Base-by-base conservation (phyloP, 768 basidiomycete species). In the Lactifluus volemus region DNA sequence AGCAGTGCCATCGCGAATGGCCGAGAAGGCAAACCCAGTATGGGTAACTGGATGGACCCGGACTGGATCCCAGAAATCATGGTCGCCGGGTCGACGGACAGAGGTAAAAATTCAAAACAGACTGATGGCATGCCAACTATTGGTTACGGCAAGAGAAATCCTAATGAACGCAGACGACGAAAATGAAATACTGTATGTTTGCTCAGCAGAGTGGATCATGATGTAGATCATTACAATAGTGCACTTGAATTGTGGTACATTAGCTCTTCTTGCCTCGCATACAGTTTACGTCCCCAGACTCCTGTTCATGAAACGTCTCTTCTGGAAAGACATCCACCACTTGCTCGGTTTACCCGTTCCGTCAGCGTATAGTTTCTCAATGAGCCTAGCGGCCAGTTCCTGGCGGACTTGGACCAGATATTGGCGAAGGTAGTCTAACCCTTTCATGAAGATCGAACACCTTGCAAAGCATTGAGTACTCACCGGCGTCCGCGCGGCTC, bases 321-420 rank as follows among this genome's bases (percentile, higher is more conserved):
- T 98, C 74, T 95, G 93, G 84, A 98, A 99, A 21, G 91, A 89
- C 92, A 98, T 96, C 97, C 97, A 99, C 97, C 97, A 99, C 74
- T 99, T 99, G 79, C 89, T 97, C 5, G 97, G 95, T 72, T 91
- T 95, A 60, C 88, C 88, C 4, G 89, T 88, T 5, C 94, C 94
- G 71, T 96, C 92, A 42, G 86, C 91, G 72, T 99, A 99, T 52
- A 99, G 77, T 54, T 84, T 80, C 69, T 95, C 93, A 14, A 93
- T 83, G 53, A 99, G 74, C 34, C 97, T 84, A 9, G 85, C 79
- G 21, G 93, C 89, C 19, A 95, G 78, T 70, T 99, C 97, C 73
- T 97, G 92, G 52, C 97, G 85, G 9, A 89, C 89, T 72, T 99
- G 97, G 4, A 84, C 85, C 58, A 99, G 79, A 76, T 98, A 98